Evolutionary conservation across 441 rosid species (phyloP), one percentile per base, ranked within the genome.

Genomic region (Rhodomyrtus psidioides): DNA sequence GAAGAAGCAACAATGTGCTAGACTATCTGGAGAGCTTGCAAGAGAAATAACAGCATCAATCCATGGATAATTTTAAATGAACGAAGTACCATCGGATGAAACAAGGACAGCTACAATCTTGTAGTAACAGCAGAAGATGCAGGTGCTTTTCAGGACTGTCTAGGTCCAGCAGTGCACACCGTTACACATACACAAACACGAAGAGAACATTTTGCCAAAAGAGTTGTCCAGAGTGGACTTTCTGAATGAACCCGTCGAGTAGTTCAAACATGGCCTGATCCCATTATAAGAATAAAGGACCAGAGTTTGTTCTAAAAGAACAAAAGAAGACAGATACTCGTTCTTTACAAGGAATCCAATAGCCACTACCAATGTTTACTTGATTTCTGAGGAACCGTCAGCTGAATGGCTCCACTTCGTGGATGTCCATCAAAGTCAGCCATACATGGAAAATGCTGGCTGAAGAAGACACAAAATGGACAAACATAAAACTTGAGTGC

Each of bases 151-250:
- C 15, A 0, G 49, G 49, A 30, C 75, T 17, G 26, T 23, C 30
- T 30, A 21, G 34, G 24, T 30, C 44, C 49, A 34, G 79, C 49
- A 21, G 79, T 21, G n/a, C 79, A 21, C 2, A 8, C n/a, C 79
- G 19, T 70, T 70, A 5, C 44, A 21, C 49, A 1, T 2, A 0
- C 2, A 0, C 79, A 19, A 7, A 0, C 49, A 9, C 5, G 79
- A 0, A 1, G 49, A 65, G n/a, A 70, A 70, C 79, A 34, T 70
- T 70, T 70, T 34, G 79, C 79, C 4, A 70, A 70, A 34, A 70
- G 79, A 19, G 49, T 70, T 21, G 2, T 9, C 49, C 79, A 34
- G 15, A 70, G n/a, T 65, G 79, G 79, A 70, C 79, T 46, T 65
- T 65, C 79, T 42, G 44, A 65, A 34, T 19, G 49, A 34, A 34